Conservation (phyloP, 2,329 filamentous ascomycete species). For the Pseudocercospora eumusae region DNA sequence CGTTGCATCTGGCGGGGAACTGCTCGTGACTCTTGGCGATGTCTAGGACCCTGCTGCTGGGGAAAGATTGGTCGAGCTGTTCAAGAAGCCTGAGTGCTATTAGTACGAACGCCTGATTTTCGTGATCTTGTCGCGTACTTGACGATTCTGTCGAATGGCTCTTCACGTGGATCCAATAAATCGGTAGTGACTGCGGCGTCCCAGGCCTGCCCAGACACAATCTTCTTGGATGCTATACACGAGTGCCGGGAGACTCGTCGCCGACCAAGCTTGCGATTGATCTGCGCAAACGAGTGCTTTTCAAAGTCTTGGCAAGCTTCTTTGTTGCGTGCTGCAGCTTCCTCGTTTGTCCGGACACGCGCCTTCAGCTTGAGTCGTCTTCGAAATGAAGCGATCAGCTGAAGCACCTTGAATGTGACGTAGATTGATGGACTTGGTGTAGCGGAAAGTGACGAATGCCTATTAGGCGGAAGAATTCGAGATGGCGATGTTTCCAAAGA, state of each 20-base stretch:
- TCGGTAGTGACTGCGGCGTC: neutral
- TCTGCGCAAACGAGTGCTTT: slow-evolving; percentile 29
- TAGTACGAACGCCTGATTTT: neutral
- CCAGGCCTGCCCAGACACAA: neutral
- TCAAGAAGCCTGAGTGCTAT: slow-evolving; percentile 7
- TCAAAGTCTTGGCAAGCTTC: slow-evolving; percentile 34
- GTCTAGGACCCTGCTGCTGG: slow-evolving; percentile 19
- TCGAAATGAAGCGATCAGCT: slow-evolving; percentile 44
- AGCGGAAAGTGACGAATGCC: slow-evolving; percentile 10
- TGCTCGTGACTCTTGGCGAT: slow-evolving; percentile 41
- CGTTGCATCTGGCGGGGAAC: neutral
- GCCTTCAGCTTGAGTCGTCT: slow-evolving; percentile 39
- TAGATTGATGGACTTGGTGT: slow-evolving; percentile 33
- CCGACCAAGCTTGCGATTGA: slow-evolving; percentile 26
- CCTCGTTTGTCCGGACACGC: slow-evolving; percentile 2
- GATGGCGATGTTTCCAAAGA: slow-evolving; percentile 10
- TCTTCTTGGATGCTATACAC: neutral
- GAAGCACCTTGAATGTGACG: slow-evolving; percentile 43
- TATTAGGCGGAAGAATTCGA: slow-evolving; percentile 8
- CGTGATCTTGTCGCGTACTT: neutral
- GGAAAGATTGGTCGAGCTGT: neutral
- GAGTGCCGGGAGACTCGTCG: neutral
- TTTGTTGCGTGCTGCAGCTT: neutral
- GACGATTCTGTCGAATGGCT: neutral
- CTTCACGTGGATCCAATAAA: neutral